Base-by-base conservation (phyloP, 1,284 basidiomycete genomes). In the Ceratobasidium theobromae region DNA sequence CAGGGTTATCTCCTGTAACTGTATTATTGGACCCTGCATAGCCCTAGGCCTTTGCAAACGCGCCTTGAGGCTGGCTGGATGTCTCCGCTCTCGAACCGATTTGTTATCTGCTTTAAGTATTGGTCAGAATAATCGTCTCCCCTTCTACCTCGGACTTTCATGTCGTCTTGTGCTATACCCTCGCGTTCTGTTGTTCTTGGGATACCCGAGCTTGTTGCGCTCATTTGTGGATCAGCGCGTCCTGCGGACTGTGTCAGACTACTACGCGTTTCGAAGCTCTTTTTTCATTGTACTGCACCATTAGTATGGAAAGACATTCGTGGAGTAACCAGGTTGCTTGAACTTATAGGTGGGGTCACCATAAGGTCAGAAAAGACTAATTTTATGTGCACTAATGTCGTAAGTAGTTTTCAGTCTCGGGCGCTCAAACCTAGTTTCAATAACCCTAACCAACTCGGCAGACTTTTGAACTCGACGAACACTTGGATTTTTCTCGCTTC, bases 131-230 rank as follows among this genome's bases (percentile, higher is more conserved):
- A 16, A 23, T 32, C 33, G 14, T 14, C n/a, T 52, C 49, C 33
- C 25, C 40, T 62, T 33, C 23, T 51, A 51, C 25, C 46, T 51
- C 28, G 12, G 21, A 33, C 25, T 28, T 51, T 35, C 32, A 62
- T 62, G 58, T 48, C 58, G 32, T 51, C 49, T 4, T 14, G 28
- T 23, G n/a, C n/a, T n/a, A 21, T 23, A 14, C 25, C 21, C 46
- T 23, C 32, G 23, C 21, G 32, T 33, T 51, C 46, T 25, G 32
- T 32, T 21, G 48, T 41, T 3, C 46, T 62, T 6, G 33, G 51
- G 49, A 62, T 62, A 62, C 58, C 58, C 45, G 58, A 62, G 33
- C 33, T 62, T 16, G 58, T 62, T 12, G 21, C 46, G n/a, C 48
- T 51, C 16, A 38, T 62, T 35, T 62, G 58, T 51, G 58, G 51